Percentiles rank a stretch among this genome's conserved stretches.
phyloP scores from a whole-genome alignment of 2,329 filamentous ascomycete genomes.

The Fusarium dlaminii region DNA sequence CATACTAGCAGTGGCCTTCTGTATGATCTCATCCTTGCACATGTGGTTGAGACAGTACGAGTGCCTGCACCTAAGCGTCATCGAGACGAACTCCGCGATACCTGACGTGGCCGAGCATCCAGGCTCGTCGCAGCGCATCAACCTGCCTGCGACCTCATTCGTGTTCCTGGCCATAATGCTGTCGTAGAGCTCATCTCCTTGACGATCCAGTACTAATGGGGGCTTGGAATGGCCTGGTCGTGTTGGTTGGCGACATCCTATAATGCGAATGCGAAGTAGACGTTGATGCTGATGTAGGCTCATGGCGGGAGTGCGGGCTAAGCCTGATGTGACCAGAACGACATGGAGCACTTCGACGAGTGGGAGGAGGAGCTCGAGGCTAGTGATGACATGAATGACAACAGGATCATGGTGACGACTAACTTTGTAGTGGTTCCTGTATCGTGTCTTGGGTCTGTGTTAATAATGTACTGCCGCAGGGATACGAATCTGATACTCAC shows the following conservation, averaged over 20 bases:
- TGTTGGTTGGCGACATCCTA: background rate
- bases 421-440: background rate
- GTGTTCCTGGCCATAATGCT: background rate
- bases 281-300: background rate
- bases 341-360: background rate
- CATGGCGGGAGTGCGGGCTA: background rate
- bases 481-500: background rate
- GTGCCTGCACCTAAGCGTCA: too few species aligned
- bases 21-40: too few species aligned
- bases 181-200: too few species aligned
- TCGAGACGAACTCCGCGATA: background rate
- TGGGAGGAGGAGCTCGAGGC: background rate
- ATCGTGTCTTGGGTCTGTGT: background rate
- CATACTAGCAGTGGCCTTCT: too few species aligned
- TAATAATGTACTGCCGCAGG: background rate
- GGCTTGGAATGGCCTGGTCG: background rate
- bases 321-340: background rate
- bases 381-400: background rate
- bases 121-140: background rate
- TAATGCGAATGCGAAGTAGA: background rate
- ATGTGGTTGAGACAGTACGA: too few species aligned
- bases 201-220: too few species aligned
- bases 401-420: background rate
- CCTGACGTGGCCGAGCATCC: too few species aligned
- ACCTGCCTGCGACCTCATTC: background rate